Evolutionary conservation across 352 stramenopile genomes (phyloP).

Genomic region (Globisporangium cystogenes): DNA sequence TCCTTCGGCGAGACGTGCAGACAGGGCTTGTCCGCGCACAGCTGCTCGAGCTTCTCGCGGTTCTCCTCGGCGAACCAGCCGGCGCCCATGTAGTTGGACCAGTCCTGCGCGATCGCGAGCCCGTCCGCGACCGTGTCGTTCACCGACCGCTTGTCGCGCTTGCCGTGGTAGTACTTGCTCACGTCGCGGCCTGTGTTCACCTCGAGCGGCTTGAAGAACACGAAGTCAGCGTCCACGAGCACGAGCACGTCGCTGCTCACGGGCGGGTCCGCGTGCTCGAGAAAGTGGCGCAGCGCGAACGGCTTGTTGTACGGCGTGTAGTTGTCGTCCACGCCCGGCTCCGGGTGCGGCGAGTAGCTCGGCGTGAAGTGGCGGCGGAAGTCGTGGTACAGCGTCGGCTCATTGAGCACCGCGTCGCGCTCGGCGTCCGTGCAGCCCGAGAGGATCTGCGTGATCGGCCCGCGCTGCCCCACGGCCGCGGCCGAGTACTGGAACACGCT

Average conservation of each 20-base stretch:
- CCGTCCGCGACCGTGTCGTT: slow-evolving; percentile 14
- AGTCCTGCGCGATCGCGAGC: slow-evolving; percentile 20
- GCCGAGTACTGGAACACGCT: slow-evolving; percentile 44
- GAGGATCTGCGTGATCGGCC: slow-evolving; percentile 48
- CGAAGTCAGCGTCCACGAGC: slow-evolving; percentile 14
- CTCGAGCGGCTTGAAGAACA: slow-evolving; percentile 21
- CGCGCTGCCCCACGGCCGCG: slow-evolving; percentile 26
- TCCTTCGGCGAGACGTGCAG: slow-evolving; percentile 9
- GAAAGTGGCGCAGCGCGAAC: slow-evolving; percentile 43
- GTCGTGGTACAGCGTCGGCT: slow-evolving; percentile 50
- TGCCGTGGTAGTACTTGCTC: slow-evolving; percentile 16
- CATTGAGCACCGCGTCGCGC: slow-evolving; percentile 15
- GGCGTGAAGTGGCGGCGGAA: slow-evolving; percentile 48
- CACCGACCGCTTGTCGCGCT: neutral
- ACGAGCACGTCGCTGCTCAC: slow-evolving; percentile 24
- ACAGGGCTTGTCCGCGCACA: slow-evolving; percentile 16
- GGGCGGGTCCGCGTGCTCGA: slow-evolving; percentile 32
- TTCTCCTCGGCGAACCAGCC: slow-evolving; percentile 6
- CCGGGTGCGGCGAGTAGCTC: slow-evolving; percentile 32
- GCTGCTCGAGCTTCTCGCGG: slow-evolving; percentile 2
- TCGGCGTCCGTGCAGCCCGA: slow-evolving; percentile 34
- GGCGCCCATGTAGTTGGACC: slow-evolving; percentile 7
- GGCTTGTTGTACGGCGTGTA: slow-evolving; percentile 59
- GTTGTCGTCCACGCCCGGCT: slow-evolving; percentile 27
- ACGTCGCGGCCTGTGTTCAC: slow-evolving; percentile 17